Conservation (phyloP, 2,329 filamentous ascomycete genomes). For the Colletotrichum chrysophilum region DNA sequence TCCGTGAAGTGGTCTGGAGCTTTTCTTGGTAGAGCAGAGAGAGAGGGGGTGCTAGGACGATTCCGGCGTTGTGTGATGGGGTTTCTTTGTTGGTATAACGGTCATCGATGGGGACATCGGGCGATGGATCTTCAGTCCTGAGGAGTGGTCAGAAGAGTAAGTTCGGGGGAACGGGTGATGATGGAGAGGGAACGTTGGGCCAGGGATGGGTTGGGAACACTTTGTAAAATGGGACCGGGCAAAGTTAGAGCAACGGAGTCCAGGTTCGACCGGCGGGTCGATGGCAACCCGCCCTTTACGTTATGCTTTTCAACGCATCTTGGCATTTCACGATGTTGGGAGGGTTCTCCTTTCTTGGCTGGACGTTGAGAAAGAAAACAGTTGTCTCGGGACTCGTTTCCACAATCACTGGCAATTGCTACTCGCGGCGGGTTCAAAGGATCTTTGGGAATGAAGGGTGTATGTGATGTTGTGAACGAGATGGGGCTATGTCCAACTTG, state of each 20-base stretch:
- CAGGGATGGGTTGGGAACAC: neutral
- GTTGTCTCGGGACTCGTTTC: neutral
- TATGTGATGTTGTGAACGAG: neutral
- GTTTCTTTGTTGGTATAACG: slow-evolving; percentile 14
- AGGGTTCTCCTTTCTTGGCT: neutral
- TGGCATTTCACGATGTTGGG: neutral
- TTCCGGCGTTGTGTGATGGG: neutral
- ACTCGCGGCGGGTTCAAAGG: neutral
- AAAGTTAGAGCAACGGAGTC: neutral
- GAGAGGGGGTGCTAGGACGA: neutral
- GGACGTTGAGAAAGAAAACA: slow-evolving; percentile 16
- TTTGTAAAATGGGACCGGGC: neutral
- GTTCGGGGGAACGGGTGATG: neutral
- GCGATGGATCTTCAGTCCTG: neutral
- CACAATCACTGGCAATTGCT: neutral
- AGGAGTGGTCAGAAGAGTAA: neutral
- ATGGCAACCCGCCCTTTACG: neutral
- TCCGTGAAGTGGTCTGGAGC: neutral
- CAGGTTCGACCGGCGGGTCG: neutral
- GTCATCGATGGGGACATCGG: slow-evolving; percentile 1
- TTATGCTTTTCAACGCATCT: neutral
- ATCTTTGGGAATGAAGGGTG: neutral
- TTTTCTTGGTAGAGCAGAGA: neutral
- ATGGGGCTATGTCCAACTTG: slow-evolving; percentile 11
- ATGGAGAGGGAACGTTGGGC: neutral